A percentile compares a stretch with the other conserved stretches of the same genome.
These are phyloP conservation scores for Penicillium aurantiogriseum DNA, from an alignment of 2,329 filamentous ascomycete genomes.

Conservation along the genomic window DNA sequence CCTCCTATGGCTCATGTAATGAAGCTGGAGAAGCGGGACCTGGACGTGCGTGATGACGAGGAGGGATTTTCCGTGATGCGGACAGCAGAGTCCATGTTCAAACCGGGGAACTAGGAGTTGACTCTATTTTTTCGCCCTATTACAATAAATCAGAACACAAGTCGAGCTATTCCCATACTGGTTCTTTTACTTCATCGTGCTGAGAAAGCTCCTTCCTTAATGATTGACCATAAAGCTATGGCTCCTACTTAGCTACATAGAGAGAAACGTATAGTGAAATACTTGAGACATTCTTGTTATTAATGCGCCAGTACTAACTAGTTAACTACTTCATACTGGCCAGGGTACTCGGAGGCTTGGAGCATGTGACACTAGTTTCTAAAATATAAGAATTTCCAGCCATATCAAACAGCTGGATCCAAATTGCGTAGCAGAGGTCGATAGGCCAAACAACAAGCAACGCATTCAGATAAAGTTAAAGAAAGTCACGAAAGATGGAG, in stretches of 20 bases:
- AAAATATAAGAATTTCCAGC: neutral
- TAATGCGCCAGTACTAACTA: no score
- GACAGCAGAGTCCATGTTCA: slow-evolving; percentile 32
- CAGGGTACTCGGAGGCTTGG: no score
- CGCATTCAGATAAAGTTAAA: neutral
- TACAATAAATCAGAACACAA: neutral
- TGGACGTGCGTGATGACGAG: slow-evolving; percentile 66
- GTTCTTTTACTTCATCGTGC: neutral
- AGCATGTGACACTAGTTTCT: neutral
- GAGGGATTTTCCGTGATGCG: slow-evolving; percentile 57
- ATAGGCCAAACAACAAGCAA: neutral
- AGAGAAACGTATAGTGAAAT: neutral
- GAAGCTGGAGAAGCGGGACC: slow-evolving; percentile 67
- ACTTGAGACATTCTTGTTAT: neutral
- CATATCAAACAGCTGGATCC: neutral
- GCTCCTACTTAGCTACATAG: neutral
- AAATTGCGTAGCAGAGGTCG: neutral
- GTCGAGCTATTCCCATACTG: neutral
- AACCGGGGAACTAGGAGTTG: slow-evolving; percentile 5
- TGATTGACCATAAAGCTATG: neutral
- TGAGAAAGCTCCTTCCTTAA: no score
- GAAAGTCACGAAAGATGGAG: neutral
- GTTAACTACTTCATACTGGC: no score
- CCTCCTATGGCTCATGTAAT: slow-evolving; percentile 71
- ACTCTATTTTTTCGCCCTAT: neutral